phyloP scores from a whole-genome alignment of 148 eudicot species.

The Selenicereus undatus region DNA sequence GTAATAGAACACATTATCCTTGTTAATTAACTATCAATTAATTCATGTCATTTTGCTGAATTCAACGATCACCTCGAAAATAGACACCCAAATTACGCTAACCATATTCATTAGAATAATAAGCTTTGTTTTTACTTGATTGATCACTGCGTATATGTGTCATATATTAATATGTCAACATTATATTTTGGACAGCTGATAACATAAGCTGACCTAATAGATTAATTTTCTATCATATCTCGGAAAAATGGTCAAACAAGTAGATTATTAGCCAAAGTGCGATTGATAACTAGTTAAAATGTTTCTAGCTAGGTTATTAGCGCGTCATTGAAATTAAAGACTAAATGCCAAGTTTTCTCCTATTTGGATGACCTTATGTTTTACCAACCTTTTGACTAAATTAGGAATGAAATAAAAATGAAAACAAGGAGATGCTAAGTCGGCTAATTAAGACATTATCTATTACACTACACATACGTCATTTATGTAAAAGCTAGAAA shows the following conservation, averaged over 20 bases:
- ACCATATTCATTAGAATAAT: too few species aligned
- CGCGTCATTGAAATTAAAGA: background rate
- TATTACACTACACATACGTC: background rate
- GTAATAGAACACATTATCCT: too few species aligned
- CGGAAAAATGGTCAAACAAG: background rate
- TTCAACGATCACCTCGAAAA: too few species aligned
- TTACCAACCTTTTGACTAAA: background rate
- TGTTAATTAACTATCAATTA: too few species aligned
- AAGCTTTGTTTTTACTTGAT: too few species aligned
- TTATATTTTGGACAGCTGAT: background rate
- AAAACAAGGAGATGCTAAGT: background rate
- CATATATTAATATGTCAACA: too few species aligned
- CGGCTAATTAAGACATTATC: background rate
- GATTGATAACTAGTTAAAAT: background rate
- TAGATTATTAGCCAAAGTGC: background rate
- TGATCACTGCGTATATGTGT: too few species aligned
- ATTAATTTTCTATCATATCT: background rate
- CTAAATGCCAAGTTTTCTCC: background rate
- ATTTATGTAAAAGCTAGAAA: background rate
- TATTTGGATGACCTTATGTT: background rate
- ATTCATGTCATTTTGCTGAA: too few species aligned
- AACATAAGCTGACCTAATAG: background rate
- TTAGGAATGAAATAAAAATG: too few species aligned
- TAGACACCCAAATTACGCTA: too few species aligned
- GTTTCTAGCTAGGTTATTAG: background rate